These are phyloP conservation scores for Pythium sukuiense DNA, from an alignment of 352 stramenopile genomes.

Conservation along the genomic window DNA sequence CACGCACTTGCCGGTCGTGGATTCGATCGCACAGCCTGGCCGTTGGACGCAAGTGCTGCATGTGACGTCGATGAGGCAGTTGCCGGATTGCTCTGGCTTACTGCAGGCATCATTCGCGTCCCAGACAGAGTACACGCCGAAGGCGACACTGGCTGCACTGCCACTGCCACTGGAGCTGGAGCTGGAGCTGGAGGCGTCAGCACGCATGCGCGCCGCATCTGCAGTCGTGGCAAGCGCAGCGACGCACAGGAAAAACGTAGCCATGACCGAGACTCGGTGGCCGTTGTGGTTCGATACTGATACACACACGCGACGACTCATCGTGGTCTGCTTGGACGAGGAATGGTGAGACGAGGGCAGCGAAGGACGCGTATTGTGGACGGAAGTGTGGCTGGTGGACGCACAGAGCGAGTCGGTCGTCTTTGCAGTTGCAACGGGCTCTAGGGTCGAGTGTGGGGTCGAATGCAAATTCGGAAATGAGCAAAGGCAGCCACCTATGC, in stretches of 20 bases:
- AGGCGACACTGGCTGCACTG: background rate
- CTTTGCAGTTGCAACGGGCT: background rate
- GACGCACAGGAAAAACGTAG: background rate
- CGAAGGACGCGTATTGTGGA: background rate
- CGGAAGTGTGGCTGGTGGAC: background rate
- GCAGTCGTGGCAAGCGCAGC: background rate
- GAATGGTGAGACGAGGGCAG: background rate
- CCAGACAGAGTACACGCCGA: slow-evolving; percentile 8
- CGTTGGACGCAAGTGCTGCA: slow-evolving; percentile 26
- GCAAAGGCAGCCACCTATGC: background rate
- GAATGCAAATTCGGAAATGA: slow-evolving; percentile 3
- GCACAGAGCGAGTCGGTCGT: background rate
- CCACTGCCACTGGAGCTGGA: background rate
- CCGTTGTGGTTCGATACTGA: background rate
- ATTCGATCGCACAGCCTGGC: slow-evolving; percentile 38
- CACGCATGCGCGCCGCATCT: background rate
- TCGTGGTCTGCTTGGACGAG: slow-evolving; percentile 1
- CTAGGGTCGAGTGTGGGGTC: background rate
- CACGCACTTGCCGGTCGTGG: slow-evolving; percentile 40
- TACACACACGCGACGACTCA: background rate
- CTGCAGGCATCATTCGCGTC: slow-evolving; percentile 13
- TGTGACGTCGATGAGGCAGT: slow-evolving; percentile 14
- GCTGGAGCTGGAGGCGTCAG: background rate
- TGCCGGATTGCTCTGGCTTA: slow-evolving; percentile 1
- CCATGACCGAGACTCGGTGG: background rate